These are phyloP conservation scores for Yamadazyma conglobata DNA, from an alignment of 1,139 yeast species.

Conservation along the genomic window DNA sequence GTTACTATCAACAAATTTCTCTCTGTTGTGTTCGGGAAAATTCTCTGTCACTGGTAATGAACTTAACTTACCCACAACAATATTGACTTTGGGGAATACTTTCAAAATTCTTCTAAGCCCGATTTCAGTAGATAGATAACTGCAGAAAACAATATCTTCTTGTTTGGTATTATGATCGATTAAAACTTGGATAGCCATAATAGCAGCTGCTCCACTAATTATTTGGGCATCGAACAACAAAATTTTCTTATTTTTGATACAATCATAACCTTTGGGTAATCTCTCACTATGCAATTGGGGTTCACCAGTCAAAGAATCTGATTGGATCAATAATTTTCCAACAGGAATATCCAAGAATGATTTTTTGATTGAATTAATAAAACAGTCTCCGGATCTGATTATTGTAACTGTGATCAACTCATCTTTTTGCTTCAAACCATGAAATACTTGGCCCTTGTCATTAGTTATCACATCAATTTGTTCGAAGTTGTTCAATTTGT, in stretches of 20 bases:
- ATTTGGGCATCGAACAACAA: slow-evolving; percentile 83
- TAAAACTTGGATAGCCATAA: slow-evolving; percentile 89
- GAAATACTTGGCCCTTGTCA: slow-evolving; percentile 28
- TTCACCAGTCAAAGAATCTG: slow-evolving; percentile 86
- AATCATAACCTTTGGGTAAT: slow-evolving; percentile 32
- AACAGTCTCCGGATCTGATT: slow-evolving; percentile 91
- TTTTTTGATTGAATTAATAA: slow-evolving; percentile 70
- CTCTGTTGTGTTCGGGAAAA: slow-evolving; percentile 25
- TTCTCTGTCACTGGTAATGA: slow-evolving; percentile 23
- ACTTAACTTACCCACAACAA: slow-evolving; percentile 70
- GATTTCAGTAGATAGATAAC: slow-evolving; percentile 74
- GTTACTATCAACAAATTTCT: slow-evolving; percentile 40
- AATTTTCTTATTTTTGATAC: slow-evolving; percentile 46
- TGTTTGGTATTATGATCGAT: slow-evolving; percentile 74
- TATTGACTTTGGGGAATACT: slow-evolving; percentile 66
- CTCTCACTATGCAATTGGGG: slow-evolving; percentile 83
- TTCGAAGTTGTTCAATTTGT: slow-evolving; percentile 32
- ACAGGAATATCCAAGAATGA: slow-evolving; percentile 74
- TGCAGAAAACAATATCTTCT: slow-evolving; percentile 62
- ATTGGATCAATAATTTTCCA: slow-evolving; percentile 84
- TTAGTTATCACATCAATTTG: slow-evolving; percentile 40
- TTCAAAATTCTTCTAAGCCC: slow-evolving; percentile 73
- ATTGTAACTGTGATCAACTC: slow-evolving; percentile 70
- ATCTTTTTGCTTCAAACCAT: slow-evolving; percentile 43
- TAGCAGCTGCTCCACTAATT: slow-evolving; percentile 89